These are phyloP conservation scores for Wallacemonas rigidus DNA, from an alignment of 208 protist genomes.

Conservation along the genomic window DNA sequence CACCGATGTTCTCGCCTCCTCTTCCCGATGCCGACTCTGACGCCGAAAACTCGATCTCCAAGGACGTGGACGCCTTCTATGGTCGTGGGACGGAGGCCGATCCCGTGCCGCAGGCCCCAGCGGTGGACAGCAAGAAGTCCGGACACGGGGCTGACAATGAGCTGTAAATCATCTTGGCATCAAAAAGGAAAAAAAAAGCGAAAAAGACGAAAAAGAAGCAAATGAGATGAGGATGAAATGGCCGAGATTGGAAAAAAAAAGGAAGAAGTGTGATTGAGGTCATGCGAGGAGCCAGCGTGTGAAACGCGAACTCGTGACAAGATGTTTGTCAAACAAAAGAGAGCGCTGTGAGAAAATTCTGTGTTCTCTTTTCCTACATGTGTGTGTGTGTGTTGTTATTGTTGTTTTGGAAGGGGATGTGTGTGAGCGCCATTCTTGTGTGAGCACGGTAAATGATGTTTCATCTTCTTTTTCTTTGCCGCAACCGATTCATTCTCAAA, in stretches of 20 bases:
- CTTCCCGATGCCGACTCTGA: slow-evolving; percentile 19
- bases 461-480: too few relatives aligned
- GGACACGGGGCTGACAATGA: background rate
- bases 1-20: slow-evolving; percentile 34
- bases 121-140: background rate
- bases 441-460: too few relatives aligned
- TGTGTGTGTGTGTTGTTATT: too few relatives aligned
- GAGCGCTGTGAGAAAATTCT: too few relatives aligned
- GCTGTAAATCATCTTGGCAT: background rate
- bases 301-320: too few relatives aligned
- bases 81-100: slow-evolving; percentile 3
- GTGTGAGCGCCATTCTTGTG: too few relatives aligned
- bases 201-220: slow-evolving; percentile 17
- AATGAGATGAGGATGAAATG: background rate
- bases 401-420: too few relatives aligned
- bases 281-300: too few relatives aligned
- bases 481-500: too few relatives aligned
- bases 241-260: background rate
- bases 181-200: slow-evolving; percentile 15
- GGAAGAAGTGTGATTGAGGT: too few relatives aligned
- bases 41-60: slow-evolving; percentile 14
- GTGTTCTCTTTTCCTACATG: too few relatives aligned
- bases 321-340: background rate
- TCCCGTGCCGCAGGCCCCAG: background rate
- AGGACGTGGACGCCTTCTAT: slow-evolving; percentile 9